Conservation (phyloP, 441 rosid species). For the Francoa sonchifolia region DNA sequence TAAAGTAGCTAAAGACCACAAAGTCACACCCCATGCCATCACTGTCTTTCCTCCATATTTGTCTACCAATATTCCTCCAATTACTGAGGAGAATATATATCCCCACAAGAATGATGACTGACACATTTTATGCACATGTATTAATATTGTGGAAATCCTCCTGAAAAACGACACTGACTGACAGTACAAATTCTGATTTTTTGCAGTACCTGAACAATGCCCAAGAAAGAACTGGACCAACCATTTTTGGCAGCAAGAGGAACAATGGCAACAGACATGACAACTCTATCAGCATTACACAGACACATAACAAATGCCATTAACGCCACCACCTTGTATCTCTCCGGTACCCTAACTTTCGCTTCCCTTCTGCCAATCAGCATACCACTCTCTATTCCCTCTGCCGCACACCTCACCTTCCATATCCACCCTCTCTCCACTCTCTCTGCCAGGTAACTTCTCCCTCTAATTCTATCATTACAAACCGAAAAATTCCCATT, state of each 20-base stretch:
- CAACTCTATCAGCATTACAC: slow-evolving; percentile 90
- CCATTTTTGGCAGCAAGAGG: slow-evolving; percentile 73
- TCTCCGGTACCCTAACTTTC: slow-evolving; percentile 36
- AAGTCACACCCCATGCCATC: slow-evolving; percentile 72
- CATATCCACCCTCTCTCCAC: slow-evolving; percentile 7
- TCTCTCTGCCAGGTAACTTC: neutral
- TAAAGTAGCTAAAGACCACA: slow-evolving; percentile 82
- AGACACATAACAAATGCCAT: slow-evolving; percentile 71
- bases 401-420: slow-evolving; percentile 54
- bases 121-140: neutral
- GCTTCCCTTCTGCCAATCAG: slow-evolving; percentile 18
- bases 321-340: slow-evolving; percentile 74
- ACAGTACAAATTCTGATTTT: neutral
- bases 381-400: slow-evolving; percentile 49
- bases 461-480: slow-evolving; percentile 3
- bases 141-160: neutral
- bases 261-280: slow-evolving; percentile 87
- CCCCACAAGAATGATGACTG: slow-evolving; percentile 98
- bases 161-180: neutral
- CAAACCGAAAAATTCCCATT: slow-evolving; percentile 7
- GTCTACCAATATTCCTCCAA: slow-evolving; percentile 83
- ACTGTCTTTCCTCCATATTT: slow-evolving; percentile 78
- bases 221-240: slow-evolving; percentile 82
- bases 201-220: slow-evolving; percentile 70
- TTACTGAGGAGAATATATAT: slow-evolving; percentile 72